phyloP scores from a whole-genome alignment of 495 filamentous ascomycete genomes.

The Neurospora sp. region DNA sequence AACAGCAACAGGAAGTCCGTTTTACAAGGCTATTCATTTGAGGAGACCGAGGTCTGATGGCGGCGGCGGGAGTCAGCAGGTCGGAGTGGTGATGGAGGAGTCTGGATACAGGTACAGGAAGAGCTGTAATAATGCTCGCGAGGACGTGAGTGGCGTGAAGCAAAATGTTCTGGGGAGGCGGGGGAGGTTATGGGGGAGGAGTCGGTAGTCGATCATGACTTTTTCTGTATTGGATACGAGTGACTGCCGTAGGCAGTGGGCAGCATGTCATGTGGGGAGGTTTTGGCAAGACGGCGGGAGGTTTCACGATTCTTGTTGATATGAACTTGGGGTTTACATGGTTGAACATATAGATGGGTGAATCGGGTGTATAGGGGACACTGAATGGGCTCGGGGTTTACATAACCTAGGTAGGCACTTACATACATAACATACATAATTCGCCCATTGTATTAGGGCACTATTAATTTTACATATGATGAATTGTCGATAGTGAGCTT shows the following conservation, averaged over 20 bases:
- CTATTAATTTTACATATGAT: neutral
- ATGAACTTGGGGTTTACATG: neutral
- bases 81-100: neutral
- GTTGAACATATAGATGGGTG: neutral
- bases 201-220: neutral
- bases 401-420: neutral
- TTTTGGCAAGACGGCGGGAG: neutral
- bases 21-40: constrained; percentile 1
- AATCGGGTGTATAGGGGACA: neutral
- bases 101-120: neutral
- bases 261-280: no score
- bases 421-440: neutral
- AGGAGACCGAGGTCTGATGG: constrained; percentile 1
- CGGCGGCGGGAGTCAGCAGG: no score
- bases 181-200: neutral
- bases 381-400: neutral
- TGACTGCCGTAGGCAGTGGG: neutral
- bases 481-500: neutral
- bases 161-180: neutral
- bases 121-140: neutral
- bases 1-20: no score
- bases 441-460: neutral
- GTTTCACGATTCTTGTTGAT: neutral
- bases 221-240: neutral
- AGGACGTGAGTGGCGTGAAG: neutral